Base-by-base conservation (phyloP, 2,329 filamentous ascomycete genomes). In the Trichoderma sp. region DNA sequence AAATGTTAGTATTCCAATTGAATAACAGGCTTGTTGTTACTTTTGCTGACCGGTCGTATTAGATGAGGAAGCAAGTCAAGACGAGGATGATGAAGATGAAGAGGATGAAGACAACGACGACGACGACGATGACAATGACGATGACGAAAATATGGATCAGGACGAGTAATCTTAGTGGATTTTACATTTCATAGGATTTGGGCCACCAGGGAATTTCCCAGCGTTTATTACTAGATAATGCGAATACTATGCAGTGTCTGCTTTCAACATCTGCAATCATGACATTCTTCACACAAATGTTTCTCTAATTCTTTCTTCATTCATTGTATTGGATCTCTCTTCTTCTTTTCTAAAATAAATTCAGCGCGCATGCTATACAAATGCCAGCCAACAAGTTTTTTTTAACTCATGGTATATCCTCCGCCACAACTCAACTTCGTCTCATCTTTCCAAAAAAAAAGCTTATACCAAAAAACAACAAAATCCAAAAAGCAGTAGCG, bases 351-450 rank as follows among this genome's bases (percentile, higher is more conserved):
- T 57, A 68, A 60, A 51, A n/a, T n/a, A 43, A 68, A 9, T 24
- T 7, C 36, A 60, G 3, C 6, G 24, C 24, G 32, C 11, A 39
- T n/a, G 28, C n/a, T n/a, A 68, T 15, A 60, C 18, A 53, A 21
- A 53, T 70, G 28, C 66, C 43, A 57, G 63, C 68, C 60, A 71
- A 70, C 58, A 56, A 56, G 32, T 58, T 71, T 32, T 64, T 64
- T 26, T 39, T 28, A 65, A 69, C 61, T 65, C 58, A 60, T 72
- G 72, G 72, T 73, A 73, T 73, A 73, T 72, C 72, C 72, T 65
- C 70, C 72, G 18, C 57, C 60, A 63, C 58, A 32, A 8, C 70
- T 62, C 60, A 32, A 24, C 70, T 62, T 62, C 60, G 18, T 24
- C 6, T 53, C 39, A 18, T 39, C 21, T 34, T n/a, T 64, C 57